Percentiles rank a stretch among this genome's conserved stretches.
phyloP scores from a whole-genome alignment of 2,329 filamentous ascomycete species.

The Aspergillus melleus region DNA sequence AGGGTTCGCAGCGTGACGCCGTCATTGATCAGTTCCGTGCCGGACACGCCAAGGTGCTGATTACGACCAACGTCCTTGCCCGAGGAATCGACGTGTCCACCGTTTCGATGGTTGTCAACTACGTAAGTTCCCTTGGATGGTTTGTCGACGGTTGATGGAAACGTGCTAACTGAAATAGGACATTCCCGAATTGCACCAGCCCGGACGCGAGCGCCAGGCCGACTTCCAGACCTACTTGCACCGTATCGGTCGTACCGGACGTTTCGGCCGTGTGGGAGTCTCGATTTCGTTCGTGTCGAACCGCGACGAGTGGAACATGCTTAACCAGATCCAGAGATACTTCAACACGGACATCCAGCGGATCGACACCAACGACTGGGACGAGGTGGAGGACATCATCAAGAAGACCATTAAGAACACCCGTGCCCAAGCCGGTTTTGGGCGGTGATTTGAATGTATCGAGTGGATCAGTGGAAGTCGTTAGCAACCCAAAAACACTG shows the following conservation, averaged over 20 bases:
- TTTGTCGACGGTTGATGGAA: background rate
- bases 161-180: conserved; percentile 44
- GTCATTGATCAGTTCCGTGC: conserved; percentile 84
- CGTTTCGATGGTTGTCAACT: conserved; percentile 98
- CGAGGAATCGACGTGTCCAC: conserved; percentile 91
- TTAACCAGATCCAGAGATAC: conserved; percentile 75
- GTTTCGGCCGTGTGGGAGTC: conserved; percentile 94
- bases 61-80: conserved; percentile 94
- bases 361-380: conserved; percentile 86
- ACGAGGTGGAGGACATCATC: conserved; percentile 78
- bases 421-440: conserved; percentile 43
- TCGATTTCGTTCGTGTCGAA: conserved; percentile 94
- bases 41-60: conserved; percentile 89
- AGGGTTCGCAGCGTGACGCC: conserved; percentile 77
- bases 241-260: conserved; percentile 93
- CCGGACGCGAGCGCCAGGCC: conserved; percentile 64
- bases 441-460: background rate
- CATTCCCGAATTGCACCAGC: conserved; percentile 66
- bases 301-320: conserved; percentile 73
- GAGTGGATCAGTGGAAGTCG: background rate
- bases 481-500: too few species aligned
- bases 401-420: conserved; percentile 72
- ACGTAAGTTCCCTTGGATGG: conserved; percentile 49
- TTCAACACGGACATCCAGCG: conserved; percentile 80
- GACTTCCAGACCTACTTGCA: conserved; percentile 97